phyloP scores from a whole-genome alignment of 2,329 filamentous ascomycete genomes.

The Trichoderma pleuroti region DNA sequence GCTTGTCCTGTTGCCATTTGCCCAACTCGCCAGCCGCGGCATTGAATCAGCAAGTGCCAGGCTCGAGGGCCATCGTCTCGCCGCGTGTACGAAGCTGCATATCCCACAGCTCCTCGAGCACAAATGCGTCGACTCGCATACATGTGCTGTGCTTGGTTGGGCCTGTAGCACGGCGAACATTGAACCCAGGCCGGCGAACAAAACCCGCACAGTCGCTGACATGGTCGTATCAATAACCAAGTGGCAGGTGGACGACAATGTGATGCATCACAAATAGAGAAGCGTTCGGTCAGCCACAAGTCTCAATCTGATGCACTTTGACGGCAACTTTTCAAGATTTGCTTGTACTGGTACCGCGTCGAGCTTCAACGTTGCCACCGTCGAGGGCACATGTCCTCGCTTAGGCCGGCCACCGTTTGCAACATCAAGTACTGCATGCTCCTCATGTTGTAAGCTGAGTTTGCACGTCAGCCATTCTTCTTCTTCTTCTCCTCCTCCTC shows the following conservation, averaged over 20 bases:
- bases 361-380: not conserved
- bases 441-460: not conserved
- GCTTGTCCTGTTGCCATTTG: not conserved
- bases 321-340: not conserved
- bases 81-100: not conserved
- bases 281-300: not conserved
- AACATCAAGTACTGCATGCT: not conserved
- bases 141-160: not conserved
- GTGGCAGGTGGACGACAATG: not conserved
- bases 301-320: not conserved
- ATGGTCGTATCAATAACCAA: not conserved
- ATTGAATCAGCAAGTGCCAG: not conserved
- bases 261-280: constrained; percentile 4
- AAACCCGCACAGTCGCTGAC: not conserved
- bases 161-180: not conserved
- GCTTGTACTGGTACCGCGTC: not conserved
- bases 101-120: not conserved
- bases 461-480: not conserved
- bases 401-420: not conserved
- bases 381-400: not conserved
- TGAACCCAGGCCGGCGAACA: not conserved
- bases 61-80: not conserved
- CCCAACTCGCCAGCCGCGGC: not conserved
- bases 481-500: not conserved
- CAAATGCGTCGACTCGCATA: not conserved